Evolutionary conservation across 2,329 filamentous ascomycete species (phyloP).

Genomic region (Alternaria gaisen): DNA sequence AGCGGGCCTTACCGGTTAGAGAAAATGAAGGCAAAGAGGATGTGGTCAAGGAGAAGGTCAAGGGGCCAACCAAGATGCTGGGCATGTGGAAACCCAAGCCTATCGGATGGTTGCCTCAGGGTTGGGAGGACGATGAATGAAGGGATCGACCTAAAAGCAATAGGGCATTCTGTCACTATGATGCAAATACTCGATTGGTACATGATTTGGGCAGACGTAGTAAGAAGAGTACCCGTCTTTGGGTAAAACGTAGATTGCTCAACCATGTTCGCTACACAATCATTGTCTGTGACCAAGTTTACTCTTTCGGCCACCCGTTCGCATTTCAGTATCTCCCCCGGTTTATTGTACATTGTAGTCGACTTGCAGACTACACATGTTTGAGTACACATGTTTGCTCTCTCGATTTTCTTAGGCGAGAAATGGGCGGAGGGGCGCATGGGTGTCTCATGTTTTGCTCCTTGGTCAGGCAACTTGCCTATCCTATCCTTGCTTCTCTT

Average conservation of each 20-base stretch:
- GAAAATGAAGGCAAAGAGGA: slow-evolving; percentile 6
- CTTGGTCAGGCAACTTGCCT: neutral
- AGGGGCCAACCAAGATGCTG: slow-evolving; percentile 42
- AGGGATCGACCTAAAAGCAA: neutral
- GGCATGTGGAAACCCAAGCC: slow-evolving; percentile 45
- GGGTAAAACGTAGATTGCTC: neutral
- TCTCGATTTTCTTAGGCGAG: neutral
- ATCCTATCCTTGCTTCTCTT: neutral
- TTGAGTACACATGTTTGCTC: neutral
- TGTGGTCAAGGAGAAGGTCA: slow-evolving; percentile 16
- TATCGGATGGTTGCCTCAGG: slow-evolving; percentile 41
- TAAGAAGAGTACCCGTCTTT: neutral
- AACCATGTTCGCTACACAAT: neutral
- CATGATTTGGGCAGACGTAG: neutral
- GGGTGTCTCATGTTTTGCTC: neutral
- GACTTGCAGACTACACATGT: neutral
- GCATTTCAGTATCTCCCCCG: neutral
- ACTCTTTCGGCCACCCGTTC: no score
- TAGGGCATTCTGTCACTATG: neutral
- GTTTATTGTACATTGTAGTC: neutral
- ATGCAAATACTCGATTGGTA: neutral
- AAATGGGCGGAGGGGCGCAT: neutral
- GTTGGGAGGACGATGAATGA: slow-evolving; percentile 39
- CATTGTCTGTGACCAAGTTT: neutral
- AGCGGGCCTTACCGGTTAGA: slow-evolving; percentile 2